Evolutionary conservation across 306 rosid species (phyloP).

Genomic region (Sicyos edulis): DNA sequence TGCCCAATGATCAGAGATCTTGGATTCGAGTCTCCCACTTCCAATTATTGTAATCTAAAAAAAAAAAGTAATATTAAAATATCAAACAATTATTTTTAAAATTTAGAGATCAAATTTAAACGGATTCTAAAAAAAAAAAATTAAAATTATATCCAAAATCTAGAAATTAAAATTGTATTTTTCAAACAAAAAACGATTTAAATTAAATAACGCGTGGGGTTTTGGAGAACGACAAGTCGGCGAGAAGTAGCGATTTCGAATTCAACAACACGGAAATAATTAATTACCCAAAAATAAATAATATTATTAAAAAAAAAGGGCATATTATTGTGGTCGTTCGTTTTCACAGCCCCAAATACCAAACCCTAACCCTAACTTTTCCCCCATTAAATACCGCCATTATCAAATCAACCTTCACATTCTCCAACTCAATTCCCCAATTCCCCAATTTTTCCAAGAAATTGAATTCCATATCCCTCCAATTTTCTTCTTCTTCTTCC

Average conservation of each 20-base stretch:
- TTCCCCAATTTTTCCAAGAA: neutral
- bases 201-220: neutral
- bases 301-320: neutral
- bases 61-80: too few relatives aligned
- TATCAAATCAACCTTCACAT: too few relatives aligned
- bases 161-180: too few relatives aligned
- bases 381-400: conserved; percentile 10
- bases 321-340: neutral
- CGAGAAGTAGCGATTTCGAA: neutral
- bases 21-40: too few relatives aligned
- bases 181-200: neutral
- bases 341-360: conserved; percentile 1
- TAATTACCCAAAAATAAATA: too few relatives aligned
- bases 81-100: too few relatives aligned
- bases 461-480: neutral
- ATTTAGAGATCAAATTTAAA: too few relatives aligned
- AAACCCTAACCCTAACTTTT: conserved; percentile 16
- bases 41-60: too few relatives aligned
- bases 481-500: neutral
- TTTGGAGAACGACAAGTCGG: conserved; percentile 13
- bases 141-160: too few relatives aligned
- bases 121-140: too few relatives aligned
- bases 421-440: neutral
- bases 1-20: too few relatives aligned
- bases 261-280: too few relatives aligned